Conservation (phyloP, 441 rosid genomes). For the Erodium moschatum region DNA sequence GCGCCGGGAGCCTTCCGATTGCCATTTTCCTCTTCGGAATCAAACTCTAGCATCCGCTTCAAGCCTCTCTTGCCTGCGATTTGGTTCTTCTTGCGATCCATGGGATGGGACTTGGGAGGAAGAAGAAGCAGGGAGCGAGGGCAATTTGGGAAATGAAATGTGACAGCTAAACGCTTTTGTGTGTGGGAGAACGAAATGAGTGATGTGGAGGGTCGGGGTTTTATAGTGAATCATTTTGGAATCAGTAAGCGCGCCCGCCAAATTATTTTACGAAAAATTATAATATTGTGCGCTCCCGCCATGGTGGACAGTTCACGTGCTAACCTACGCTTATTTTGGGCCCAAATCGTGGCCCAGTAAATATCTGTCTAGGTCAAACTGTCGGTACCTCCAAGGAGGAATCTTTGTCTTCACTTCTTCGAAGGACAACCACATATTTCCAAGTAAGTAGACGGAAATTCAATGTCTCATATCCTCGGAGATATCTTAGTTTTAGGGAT, state of each 20-base stretch:
- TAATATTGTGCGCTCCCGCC: neutral
- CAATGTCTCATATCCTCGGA: too few species aligned
- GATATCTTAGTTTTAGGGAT: too few species aligned
- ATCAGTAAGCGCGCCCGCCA: neutral
- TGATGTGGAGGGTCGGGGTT: neutral
- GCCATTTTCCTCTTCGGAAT: constrained; percentile 26
- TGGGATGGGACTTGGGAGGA: constrained; percentile 9
- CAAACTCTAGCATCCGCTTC: constrained; percentile 59
- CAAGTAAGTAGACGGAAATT: too few species aligned
- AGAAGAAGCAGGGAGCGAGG: neutral
- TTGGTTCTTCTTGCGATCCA: constrained; percentile 38
- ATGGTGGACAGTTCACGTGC: neutral
- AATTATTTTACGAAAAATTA: neutral
- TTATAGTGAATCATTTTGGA: constrained; percentile 1
- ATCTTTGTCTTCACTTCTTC: too few species aligned
- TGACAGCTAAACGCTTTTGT: neutral
- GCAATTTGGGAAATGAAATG: constrained; percentile 15
- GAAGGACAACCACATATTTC: too few species aligned
- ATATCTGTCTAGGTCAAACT: too few species aligned
- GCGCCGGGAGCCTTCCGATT: constrained; percentile 23
- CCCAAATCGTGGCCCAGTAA: too few species aligned
- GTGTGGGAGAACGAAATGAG: neutral
- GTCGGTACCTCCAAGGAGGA: too few species aligned
- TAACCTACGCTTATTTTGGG: neutral
- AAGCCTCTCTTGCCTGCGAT: constrained; percentile 39